phyloP scores from a whole-genome alignment of 1,139 yeast genomes.

The Pichia sp. region DNA sequence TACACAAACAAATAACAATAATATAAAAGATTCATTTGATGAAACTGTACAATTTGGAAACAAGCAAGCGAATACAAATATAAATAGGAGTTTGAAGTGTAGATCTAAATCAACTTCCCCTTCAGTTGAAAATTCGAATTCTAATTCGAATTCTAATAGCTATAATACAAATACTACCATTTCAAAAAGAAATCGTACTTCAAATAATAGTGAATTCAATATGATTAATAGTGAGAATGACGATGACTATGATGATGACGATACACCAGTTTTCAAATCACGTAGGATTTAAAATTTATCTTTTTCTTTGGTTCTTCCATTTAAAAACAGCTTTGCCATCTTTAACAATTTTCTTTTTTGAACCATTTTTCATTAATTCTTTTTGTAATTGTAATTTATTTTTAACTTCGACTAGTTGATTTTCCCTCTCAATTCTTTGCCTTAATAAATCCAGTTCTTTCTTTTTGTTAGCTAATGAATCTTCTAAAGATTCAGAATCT shows the following conservation, averaged over 20 bases:
- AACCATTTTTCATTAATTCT: conserved; percentile 87
- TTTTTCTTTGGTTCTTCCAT: conserved; percentile 83
- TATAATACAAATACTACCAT: neutral
- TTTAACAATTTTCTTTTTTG: conserved; percentile 64
- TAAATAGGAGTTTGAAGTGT: neutral
- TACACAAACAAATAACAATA: neutral
- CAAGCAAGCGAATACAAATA: neutral
- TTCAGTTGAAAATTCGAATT: neutral
- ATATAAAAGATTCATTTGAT: neutral
- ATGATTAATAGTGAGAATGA: conserved; percentile 19
- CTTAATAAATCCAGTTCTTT: conserved; percentile 51
- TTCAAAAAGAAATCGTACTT: neutral
- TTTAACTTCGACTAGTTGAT: conserved; percentile 61
- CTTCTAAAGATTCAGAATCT: conserved; percentile 18
- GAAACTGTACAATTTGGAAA: neutral
- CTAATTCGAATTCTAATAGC: neutral
- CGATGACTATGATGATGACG: conserved; percentile 31
- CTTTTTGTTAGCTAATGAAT: conserved; percentile 34
- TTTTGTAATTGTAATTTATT: conserved; percentile 68
- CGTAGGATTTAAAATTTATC: conserved; percentile 33
- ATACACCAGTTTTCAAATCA: conserved; percentile 34
- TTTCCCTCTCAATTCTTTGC: conserved; percentile 59
- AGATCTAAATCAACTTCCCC: conserved; percentile 3
- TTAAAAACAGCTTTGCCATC: conserved; percentile 69
- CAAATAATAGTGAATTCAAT: neutral